Percentiles rank a stretch among this genome's conserved stretches.
phyloP scores from a whole-genome alignment of 2,329 filamentous ascomycete species.

The Sporothrix variecibatus region DNA sequence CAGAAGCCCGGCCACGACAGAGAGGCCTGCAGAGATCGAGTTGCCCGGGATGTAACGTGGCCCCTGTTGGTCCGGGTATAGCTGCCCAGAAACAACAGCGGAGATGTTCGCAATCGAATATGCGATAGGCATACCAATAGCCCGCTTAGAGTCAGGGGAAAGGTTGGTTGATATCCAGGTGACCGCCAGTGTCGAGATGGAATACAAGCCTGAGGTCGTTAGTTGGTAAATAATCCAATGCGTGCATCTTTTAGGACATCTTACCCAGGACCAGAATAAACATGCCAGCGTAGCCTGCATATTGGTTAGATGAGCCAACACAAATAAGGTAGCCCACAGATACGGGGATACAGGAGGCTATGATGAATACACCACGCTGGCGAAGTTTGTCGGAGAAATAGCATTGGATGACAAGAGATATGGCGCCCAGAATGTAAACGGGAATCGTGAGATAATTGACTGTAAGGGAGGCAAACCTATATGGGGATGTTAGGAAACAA shows the following conservation, averaged over 20 bases:
- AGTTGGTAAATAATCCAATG: background rate
- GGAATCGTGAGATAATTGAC: constrained; percentile 8
- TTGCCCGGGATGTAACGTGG: background rate
- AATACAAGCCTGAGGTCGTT: background rate
- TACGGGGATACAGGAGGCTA: background rate
- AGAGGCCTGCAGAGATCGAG: background rate
- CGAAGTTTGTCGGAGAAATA: background rate
- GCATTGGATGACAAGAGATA: background rate
- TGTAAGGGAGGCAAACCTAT: background rate
- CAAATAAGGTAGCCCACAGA: constrained; percentile 3
- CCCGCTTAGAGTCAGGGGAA: background rate
- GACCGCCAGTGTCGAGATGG: background rate
- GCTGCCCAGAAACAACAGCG: background rate
- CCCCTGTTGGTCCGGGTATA: background rate
- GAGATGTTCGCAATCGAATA: background rate
- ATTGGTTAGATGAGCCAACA: background rate
- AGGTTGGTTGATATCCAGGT: constrained; percentile 2
- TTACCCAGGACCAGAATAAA: background rate
- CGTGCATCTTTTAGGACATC: background rate
- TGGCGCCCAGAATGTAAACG: background rate
- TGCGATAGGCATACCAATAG: background rate
- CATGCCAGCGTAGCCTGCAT: constrained; percentile 3
- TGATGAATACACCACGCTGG: background rate
- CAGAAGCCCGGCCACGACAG: background rate
- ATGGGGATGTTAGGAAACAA: too few relatives aligned